Evolutionary conservation across 352 stramenopile species (phyloP), one percentile per base, ranked within the genome.

Genomic region (Pythium apleroticum): DNA sequence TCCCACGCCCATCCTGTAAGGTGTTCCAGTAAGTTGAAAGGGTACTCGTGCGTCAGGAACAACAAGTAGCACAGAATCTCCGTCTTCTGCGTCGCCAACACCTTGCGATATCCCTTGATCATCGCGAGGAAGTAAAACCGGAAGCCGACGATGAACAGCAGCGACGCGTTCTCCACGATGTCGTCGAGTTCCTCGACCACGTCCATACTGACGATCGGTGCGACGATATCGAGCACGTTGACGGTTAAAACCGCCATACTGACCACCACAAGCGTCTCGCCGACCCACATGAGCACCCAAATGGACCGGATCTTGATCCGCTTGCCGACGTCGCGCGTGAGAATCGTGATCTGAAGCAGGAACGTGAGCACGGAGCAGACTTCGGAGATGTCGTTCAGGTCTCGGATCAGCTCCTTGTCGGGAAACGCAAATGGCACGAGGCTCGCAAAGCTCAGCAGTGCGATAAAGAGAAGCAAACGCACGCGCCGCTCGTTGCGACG

Each of bases 311-410:
- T 12, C 54, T 68, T 68, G 25, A 68, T 37, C 27, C 55, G 61
- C 2, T 46, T 39, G 33, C 64, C 52, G 43, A 71, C 45, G 31
- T 74, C 68, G 15, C 64, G 63, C 5, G 43, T 52, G 14, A 74
- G 31, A 25, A 74, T 66, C 11, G 35, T 66, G 50, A 71, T 66
- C 49, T 74, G 68, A 0, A 68, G 28, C n/a, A 71, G 52, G 20
- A 74, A 71, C 20, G 63, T 71, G 45, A 74, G 63, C 22, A 63
- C 41, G 14, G 57, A 69, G 22, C 54, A 68, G 1, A 52, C 33
- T 52, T 74, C 68, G 4, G 57, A 71, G 30, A 74, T 60, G 31
- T 55, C 57, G 35, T 68, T 56, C n/a, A 79, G 58, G 31, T 72
- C 30, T 35, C 52, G 28, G 9, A 74, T 53, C 12, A 76, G 50